phyloP scores from a whole-genome alignment of 495 filamentous ascomycete genomes.

The Podospora tetraspora region DNA sequence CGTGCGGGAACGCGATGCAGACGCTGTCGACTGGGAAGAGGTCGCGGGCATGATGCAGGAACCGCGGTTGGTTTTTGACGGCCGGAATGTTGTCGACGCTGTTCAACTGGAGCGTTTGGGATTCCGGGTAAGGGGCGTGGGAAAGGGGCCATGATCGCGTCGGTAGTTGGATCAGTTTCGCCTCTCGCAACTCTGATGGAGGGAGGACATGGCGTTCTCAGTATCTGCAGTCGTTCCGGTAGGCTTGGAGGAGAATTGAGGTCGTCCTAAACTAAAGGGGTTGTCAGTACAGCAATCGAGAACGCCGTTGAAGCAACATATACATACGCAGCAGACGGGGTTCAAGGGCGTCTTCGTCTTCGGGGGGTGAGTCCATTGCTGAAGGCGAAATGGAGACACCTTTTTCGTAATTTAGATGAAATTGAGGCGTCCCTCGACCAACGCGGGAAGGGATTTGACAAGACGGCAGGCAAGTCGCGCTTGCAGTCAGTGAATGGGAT shows the following conservation, averaged over 20 bases:
- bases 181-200: not conserved
- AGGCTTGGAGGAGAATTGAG: not conserved
- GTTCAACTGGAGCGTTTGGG: conserved; percentile 25
- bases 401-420: no score
- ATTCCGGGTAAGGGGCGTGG: conserved; percentile 26
- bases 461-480: not conserved
- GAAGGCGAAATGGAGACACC: no score
- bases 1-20: conserved; percentile 15
- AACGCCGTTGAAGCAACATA: not conserved
- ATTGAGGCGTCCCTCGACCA: no score
- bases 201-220: not conserved
- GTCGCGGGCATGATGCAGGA: conserved; percentile 53
- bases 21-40: conserved; percentile 49
- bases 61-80: conserved; percentile 68
- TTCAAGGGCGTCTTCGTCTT: no score
- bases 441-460: not conserved
- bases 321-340: not conserved
- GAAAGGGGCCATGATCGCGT: conserved; percentile 15
- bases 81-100: conserved; percentile 39
- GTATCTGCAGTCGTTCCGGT: not conserved
- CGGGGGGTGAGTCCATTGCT: no score
- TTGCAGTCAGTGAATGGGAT: not conserved
- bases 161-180: no score
- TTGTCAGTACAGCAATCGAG: not conserved
- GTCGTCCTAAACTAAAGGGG: not conserved